Percentiles rank a stretch among this genome's conserved stretches.
phyloP scores from a whole-genome alignment of 139 green algal genomes.

The Closterium sp. region DNA sequence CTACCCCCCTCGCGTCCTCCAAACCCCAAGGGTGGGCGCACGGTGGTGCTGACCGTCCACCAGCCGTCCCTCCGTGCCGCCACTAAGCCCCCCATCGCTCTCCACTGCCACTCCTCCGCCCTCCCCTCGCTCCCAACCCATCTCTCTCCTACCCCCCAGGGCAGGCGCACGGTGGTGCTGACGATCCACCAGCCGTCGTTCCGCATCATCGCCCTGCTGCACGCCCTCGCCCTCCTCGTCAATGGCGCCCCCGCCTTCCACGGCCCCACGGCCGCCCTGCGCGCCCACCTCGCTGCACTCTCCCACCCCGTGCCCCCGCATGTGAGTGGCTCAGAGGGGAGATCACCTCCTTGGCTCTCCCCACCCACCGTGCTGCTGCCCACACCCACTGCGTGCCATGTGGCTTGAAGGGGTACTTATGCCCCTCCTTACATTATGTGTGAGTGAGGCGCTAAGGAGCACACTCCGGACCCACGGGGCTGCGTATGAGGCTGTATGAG shows the following conservation, averaged over 20 bases:
- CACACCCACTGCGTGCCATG: too few species aligned
- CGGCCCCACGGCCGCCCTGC: constrained; percentile 15
- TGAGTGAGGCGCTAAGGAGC: too few species aligned
- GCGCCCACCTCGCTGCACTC: background rate
- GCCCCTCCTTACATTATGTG: too few species aligned
- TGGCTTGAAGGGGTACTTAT: too few species aligned
- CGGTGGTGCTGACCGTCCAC: too few species aligned
- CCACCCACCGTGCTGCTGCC: background rate
- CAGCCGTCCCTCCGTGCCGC: too few species aligned
- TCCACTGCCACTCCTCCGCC: background rate
- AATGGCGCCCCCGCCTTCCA: constrained; percentile 26
- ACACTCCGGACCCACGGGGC: too few species aligned
- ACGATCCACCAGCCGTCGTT: constrained; percentile 50
- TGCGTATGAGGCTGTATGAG: too few species aligned
- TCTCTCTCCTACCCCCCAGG: background rate
- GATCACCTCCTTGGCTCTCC: background rate
- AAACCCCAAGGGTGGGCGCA: too few species aligned
- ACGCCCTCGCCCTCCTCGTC: constrained; percentile 26
- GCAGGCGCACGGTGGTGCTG: constrained; percentile 34
- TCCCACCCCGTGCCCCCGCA: constrained; percentile 30
- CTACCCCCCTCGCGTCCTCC: too few species aligned
- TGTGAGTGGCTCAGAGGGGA: too few species aligned
- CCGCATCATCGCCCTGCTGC: constrained; percentile 39
- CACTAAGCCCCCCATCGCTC: too few species aligned
- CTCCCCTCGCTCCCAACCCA: background rate